Evolutionary conservation across 2,329 filamentous ascomycete species (phyloP).

Genomic region (Grosmannia serpens): DNA sequence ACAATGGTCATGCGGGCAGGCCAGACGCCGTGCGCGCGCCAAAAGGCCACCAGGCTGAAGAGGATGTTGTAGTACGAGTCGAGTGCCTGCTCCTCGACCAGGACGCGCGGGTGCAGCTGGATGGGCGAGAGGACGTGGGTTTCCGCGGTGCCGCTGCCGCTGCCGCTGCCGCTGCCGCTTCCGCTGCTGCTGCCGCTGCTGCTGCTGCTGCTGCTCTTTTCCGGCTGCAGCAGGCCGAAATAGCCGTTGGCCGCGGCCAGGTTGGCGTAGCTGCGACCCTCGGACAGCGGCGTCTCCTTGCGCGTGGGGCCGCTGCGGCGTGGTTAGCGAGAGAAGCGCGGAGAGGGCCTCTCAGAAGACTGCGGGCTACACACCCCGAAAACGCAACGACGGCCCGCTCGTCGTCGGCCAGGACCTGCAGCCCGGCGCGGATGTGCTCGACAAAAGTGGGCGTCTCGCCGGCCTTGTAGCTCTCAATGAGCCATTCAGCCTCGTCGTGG

Average conservation of each 20-base stretch:
- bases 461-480: conserved; percentile 65
- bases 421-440: conserved; percentile 58
- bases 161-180: too few relatives aligned
- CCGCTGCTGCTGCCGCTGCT: too few relatives aligned
- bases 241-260: conserved; percentile 34
- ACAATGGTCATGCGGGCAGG: conserved; percentile 50
- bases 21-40: conserved; percentile 42
- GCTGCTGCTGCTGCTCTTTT: too few relatives aligned
- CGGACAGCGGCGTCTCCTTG: conserved; percentile 40
- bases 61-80: conserved; percentile 82
- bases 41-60: conserved; percentile 52
- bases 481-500: conserved; percentile 49
- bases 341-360: not conserved
- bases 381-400: conserved; percentile 48
- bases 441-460: conserved; percentile 72
- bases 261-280: conserved; percentile 52
- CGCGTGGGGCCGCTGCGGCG: conserved; percentile 49
- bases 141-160: not conserved
- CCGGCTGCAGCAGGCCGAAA: conserved; percentile 26
- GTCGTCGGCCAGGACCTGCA: conserved; percentile 38
- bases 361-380: conserved; percentile 47
- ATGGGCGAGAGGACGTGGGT: conserved; percentile 18
- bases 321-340: not conserved
- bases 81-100: conserved; percentile 59
- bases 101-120: conserved; percentile 26